Percentiles rank a stretch among this genome's conserved stretches.
phyloP scores from a whole-genome alignment of 1,284 basidiomycete genomes.

The Ustilago trichophora region DNA sequence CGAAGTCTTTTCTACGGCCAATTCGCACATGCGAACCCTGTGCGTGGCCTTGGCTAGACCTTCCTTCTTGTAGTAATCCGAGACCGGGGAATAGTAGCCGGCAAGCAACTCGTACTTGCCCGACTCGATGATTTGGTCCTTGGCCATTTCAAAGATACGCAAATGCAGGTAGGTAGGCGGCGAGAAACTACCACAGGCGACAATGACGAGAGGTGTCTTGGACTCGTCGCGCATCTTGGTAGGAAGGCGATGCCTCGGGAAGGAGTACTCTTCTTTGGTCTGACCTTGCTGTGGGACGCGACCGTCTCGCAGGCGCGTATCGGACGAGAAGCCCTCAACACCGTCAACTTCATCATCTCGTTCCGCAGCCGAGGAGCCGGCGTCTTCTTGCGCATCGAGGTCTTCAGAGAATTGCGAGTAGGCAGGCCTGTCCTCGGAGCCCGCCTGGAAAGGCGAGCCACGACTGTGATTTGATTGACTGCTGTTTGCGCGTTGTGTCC shows the following conservation, averaged over 20 bases:
- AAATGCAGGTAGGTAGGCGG: constrained; percentile 72
- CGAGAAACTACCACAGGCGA: constrained; percentile 72
- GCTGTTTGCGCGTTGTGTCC: constrained; percentile 7
- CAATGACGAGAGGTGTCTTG: constrained; percentile 66
- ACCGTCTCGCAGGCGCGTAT: constrained; percentile 12
- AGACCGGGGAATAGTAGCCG: constrained; percentile 90
- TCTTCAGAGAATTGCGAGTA: constrained; percentile 48
- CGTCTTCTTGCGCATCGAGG: constrained; percentile 46
- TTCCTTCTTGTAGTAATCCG: constrained; percentile 66
- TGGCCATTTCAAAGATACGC: constrained; percentile 98
- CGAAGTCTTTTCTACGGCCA: constrained; percentile 65
- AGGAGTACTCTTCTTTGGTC: constrained; percentile 58
- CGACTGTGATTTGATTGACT: constrained; percentile 9
- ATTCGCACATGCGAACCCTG: constrained; percentile 66
- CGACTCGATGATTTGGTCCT: constrained; percentile 90
- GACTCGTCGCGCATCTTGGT: constrained; percentile 62
- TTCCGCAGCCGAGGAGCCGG: constrained; percentile 36
- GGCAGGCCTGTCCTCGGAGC: constrained; percentile 25
- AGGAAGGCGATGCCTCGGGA: constrained; percentile 62
- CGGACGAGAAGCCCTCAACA: constrained; percentile 10
- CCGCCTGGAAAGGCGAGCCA: constrained; percentile 1
- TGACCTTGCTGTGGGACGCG: constrained; percentile 54
- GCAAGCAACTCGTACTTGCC: constrained; percentile 92
- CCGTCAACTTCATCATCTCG: constrained; percentile 56
- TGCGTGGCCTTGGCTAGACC: constrained; percentile 64